Evolutionary conservation across 768 basidiomycete species (phyloP), one percentile per base, ranked within the genome.

Genomic region (Podaxis carcinomalis): DNA sequence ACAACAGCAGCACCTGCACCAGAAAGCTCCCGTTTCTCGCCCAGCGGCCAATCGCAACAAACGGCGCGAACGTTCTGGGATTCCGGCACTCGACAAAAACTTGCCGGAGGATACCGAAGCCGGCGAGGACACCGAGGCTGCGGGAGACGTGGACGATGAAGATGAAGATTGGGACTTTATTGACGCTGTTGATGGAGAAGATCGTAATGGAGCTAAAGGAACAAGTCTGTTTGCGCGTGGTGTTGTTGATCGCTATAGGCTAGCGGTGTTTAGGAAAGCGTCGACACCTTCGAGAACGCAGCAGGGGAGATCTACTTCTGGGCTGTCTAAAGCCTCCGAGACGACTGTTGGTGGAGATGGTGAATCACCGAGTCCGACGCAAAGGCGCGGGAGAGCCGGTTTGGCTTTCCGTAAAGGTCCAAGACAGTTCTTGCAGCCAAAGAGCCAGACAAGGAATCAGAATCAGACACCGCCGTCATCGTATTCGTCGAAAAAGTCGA

Each of bases 91-190:
- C 71, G 91, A 94, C 71, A 83, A 85, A 50, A 85, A 86, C 68
- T 73, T 91, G 28, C 59, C 59, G 27, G 59, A 60, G 13, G 57
- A 57, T 25, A 81, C 82, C 13, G 86, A 85, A 68, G 80, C 72
- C 40, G 74, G 74, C 61, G 82, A 81, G 51, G 79, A 78, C 63
- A 79, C 72, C 3, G 72, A 73, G 57, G 71, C 76, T 54, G 79
- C 77, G 68, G 51, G 40, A 21, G 25, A 16, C 13, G 75, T 77
- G n/a, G 77, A 80, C 21, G 81, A 83, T 21, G 85, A 86, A 57
- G 92, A 93, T 54, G 90, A 93, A 44, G 93, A 94, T 59, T 96
- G 94, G 93, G 93, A 95, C 81, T 84, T 95, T 64, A 82, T 96
- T 62, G 91, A 93, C 67, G 83, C 83, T 40, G 90, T 77, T 4